Evolutionary conservation across 2,329 filamentous ascomycete genomes (phyloP).

Genomic region (Juglanconis sp.): DNA sequence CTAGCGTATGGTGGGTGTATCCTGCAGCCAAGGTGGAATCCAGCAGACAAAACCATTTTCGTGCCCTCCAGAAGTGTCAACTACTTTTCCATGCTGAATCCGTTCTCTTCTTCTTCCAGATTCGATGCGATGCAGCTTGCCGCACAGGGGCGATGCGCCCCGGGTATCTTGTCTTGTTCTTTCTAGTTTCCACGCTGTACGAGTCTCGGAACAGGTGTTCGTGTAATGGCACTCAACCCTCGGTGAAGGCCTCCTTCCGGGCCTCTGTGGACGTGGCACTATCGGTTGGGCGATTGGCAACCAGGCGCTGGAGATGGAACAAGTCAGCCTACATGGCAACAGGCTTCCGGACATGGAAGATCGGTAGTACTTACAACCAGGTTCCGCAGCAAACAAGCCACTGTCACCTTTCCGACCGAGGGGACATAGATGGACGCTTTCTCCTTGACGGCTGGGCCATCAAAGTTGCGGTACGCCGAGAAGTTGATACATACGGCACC

Average conservation of each 20-base stretch:
- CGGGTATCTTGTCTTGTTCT: constrained; percentile 17
- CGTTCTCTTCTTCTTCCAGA: background rate
- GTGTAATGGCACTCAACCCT: constrained; percentile 28
- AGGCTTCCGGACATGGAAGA: background rate
- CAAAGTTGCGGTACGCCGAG: constrained; percentile 92
- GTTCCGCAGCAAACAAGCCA: constrained; percentile 85
- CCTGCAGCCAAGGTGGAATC: background rate
- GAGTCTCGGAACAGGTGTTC: background rate
- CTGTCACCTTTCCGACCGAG: constrained; percentile 96
- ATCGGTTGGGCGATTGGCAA: constrained; percentile 44
- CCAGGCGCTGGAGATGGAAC: constrained; percentile 39
- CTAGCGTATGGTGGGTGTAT: background rate
- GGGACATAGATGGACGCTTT: constrained; percentile 97
- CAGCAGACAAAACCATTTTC: background rate
- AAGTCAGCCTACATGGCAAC: background rate
- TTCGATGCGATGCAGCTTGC: constrained; percentile 6
- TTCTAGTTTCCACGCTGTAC: background rate
- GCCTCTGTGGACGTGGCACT: constrained; percentile 34
- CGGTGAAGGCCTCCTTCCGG: constrained; percentile 39
- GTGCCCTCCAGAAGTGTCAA: background rate
- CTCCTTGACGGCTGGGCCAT: constrained; percentile 79
- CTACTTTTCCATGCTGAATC: background rate
- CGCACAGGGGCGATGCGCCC: background rate
- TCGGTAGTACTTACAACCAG: constrained; percentile 64
- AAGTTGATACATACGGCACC: constrained; percentile 99